phyloP scores from a whole-genome alignment of 371 early-diverging fungal genomes.

The Lichtheimia ramosa region DNA sequence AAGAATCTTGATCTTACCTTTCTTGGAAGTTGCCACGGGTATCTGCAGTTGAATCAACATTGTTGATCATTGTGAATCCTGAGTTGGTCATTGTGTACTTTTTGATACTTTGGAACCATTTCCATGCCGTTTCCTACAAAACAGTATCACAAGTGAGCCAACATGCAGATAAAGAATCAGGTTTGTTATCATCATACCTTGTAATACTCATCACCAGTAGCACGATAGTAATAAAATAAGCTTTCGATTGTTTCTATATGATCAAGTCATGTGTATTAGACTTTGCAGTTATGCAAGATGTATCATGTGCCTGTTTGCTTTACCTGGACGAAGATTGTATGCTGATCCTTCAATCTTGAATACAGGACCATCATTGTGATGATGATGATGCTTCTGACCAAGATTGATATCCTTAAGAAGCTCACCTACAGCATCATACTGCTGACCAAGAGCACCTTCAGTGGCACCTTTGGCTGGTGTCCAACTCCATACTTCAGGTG shows the following conservation, averaged over 20 bases:
- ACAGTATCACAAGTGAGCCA: too few species aligned
- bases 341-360: constrained; percentile 17
- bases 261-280: background rate
- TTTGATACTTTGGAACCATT: constrained; percentile 59
- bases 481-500: constrained; percentile 48
- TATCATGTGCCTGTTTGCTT: background rate
- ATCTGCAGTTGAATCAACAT: constrained; percentile 44
- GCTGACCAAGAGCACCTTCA: background rate
- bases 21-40: constrained; percentile 42
- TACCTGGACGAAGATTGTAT: constrained; percentile 54
- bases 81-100: constrained; percentile 45
- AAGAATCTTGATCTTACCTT: constrained; percentile 21
- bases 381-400: background rate
- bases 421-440: background rate
- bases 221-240: constrained; percentile 67
- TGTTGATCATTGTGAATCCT: constrained; percentile 58
- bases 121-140: constrained; percentile 56
- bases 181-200: constrained; percentile 56
- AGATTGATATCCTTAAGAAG: background rate
- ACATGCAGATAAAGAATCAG: too few species aligned
- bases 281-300: background rate
- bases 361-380: background rate
- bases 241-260: constrained; percentile 76
- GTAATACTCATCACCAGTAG: constrained; percentile 52
- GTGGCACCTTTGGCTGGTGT: constrained; percentile 28